Conservation (phyloP, 306 rosid genomes). For the Lagenaria siceraria region DNA sequence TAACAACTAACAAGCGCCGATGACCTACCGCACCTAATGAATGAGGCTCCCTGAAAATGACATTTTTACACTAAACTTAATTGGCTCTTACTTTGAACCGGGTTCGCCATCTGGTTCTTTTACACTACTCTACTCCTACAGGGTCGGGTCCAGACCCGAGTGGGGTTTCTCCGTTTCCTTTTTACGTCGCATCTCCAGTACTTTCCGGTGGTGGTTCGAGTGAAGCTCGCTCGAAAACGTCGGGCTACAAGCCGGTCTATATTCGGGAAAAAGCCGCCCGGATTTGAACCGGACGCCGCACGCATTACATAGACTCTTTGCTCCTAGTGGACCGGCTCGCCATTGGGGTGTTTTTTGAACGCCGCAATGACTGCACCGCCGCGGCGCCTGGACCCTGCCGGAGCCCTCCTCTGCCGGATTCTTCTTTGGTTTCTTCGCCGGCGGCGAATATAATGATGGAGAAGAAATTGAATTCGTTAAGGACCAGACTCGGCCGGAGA, state of each 20-base stretch:
- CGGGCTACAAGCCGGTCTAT: slow-evolving; percentile 96
- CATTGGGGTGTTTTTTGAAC: slow-evolving; percentile 97
- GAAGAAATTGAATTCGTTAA: slow-evolving; percentile 51
- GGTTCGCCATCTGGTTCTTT: background rate
- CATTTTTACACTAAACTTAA: background rate
- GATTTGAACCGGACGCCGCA: slow-evolving; percentile 91
- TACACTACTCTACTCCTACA: background rate
- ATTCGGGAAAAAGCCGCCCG: slow-evolving; percentile 85
- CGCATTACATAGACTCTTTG: slow-evolving; percentile 78
- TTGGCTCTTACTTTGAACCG: background rate
- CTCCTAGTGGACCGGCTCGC: slow-evolving; percentile 86
- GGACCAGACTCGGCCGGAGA: slow-evolving; percentile 71
- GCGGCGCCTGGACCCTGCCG: slow-evolving; percentile 23
- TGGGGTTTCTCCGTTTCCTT: slow-evolving; percentile 26
- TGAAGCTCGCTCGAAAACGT: slow-evolving; percentile 70
- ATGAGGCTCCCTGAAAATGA: background rate
- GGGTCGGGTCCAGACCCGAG: background rate
- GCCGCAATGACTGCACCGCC: slow-evolving; percentile 92
- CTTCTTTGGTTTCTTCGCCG: slow-evolving; percentile 32
- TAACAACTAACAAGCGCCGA: background rate
- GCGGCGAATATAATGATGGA: slow-evolving; percentile 22
- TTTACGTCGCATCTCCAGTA: slow-evolving; percentile 89
- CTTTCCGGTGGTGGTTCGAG: slow-evolving; percentile 95
- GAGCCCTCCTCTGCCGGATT: background rate
- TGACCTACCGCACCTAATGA: slow-evolving; percentile 5